Base-by-base conservation (phyloP, 176 grass and related monocot species). In the Pharus latifolius region DNA sequence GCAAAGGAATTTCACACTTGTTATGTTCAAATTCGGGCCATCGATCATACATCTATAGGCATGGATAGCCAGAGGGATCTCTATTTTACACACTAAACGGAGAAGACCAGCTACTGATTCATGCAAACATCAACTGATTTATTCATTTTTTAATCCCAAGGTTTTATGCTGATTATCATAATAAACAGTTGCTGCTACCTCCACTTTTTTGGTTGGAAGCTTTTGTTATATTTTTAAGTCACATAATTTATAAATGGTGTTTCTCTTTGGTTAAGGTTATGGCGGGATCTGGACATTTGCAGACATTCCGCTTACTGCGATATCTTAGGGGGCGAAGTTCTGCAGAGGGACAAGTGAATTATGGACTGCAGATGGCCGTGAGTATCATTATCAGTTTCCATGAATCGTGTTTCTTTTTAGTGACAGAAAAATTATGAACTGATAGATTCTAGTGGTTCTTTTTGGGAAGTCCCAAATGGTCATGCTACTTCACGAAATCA, bases 311-410 rank as follows among this genome's bases (percentile, higher is more conserved):
- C 50, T 73, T 97, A 40, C 64, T 97, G 34, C 85, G 94, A 41
- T 97, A 97, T 77, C 89, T 97, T 68, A 87, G 94, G 54, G 82
- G 86, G 72, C 85, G 94, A 85, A 85, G 84, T 80, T 92, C 94
- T 43, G 78, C 86, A 51, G 94, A 97, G 78, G 94, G 94, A 23
- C 94, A 97, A 77, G 81, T 97, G 72, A 90, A 92, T 85, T 97
- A 92, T 85, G 94, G 94, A 58, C 84, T 92, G 57, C 94, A 97
- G 82, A 97, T 97, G 86, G 78, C 86, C 27, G 89, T 97, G 80
- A 85, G 88, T 87, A 70, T 78, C 25, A 0, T 52, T 38, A 56
- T 25, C 55, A 56, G 17, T 26, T 73, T 18, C 46, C 28, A 60
- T 74, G 38, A 30, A 57, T 33, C 47, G 7, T 73, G 19, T 67